Evolutionary conservation across 1,284 basidiomycete genomes (phyloP).

Genomic region (Melampsora americana): DNA sequence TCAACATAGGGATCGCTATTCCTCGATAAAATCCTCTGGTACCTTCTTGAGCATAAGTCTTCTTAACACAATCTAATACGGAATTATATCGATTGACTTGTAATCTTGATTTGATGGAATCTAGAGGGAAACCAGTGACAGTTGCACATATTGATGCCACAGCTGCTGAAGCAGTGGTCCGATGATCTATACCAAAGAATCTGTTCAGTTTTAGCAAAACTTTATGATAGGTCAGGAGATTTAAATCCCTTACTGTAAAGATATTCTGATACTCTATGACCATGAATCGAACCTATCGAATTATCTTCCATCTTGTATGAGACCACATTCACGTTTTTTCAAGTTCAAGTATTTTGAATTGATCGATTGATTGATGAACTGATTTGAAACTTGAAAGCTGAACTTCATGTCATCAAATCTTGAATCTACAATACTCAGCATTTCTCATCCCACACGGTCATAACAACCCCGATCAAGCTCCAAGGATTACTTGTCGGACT

Average conservation of each 20-base stretch:
- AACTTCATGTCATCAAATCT: too few species aligned
- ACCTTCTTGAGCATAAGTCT: conserved; percentile 43
- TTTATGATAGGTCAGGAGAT: not conserved
- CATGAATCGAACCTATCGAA: not conserved
- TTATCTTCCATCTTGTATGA: conserved; percentile 6
- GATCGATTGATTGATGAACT: too few species aligned
- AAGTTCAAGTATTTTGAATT: too few species aligned
- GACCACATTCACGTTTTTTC: not conserved
- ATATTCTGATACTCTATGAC: not conserved
- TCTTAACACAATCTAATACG: conserved; percentile 31
- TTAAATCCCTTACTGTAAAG: not conserved
- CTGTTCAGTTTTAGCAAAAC: not conserved
- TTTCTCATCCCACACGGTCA: too few species aligned
- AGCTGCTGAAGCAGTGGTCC: conserved; percentile 37
- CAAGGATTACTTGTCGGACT: too few species aligned
- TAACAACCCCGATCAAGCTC: too few species aligned
- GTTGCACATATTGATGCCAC: conserved; percentile 41
- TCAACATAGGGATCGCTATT: conserved; percentile 44
- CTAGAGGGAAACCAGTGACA: conserved; percentile 38
- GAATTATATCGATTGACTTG: conserved; percentile 42
- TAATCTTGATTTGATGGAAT: conserved; percentile 43
- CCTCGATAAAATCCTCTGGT: conserved; percentile 42
- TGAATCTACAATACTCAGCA: too few species aligned
- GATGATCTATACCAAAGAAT: conserved; percentile 16
- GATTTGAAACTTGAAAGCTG: too few species aligned